These are phyloP conservation scores for Gossypioides kirkii DNA, from an alignment of 345 rosid species.

Conservation along the genomic window DNA sequence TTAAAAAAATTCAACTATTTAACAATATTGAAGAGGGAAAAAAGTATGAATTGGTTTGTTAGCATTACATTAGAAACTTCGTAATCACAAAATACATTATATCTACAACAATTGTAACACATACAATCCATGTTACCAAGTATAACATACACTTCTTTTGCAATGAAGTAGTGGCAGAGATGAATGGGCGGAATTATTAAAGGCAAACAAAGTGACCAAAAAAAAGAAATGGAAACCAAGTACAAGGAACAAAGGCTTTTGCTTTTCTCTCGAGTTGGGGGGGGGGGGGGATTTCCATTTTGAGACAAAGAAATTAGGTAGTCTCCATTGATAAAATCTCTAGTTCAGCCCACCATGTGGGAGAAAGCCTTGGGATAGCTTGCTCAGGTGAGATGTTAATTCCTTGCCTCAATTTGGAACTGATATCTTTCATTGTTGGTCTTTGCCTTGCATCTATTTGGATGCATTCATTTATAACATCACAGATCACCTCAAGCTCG, in stretches of 20 bases:
- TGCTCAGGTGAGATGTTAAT: conserved; percentile 71
- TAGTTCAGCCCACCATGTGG: conserved; percentile 99
- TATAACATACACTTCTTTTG: neutral
- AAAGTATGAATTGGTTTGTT: neutral
- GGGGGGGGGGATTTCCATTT: neutral
- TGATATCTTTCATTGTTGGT: conserved; percentile 62
- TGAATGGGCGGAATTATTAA: neutral
- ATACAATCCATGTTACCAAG: neutral
- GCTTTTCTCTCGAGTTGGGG: neutral
- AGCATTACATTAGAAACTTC: neutral
- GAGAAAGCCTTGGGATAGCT: conserved; percentile 91
- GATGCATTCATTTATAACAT: conserved; percentile 55
- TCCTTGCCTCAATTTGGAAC: conserved; percentile 52
- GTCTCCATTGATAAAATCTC: conserved; percentile 74
- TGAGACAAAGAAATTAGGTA: neutral
- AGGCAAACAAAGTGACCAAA: conserved; percentile 4
- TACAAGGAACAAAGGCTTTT: neutral
- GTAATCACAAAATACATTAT: neutral
- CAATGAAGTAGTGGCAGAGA: neutral
- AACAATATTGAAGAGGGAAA: neutral
- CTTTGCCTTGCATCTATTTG: conserved; percentile 47
- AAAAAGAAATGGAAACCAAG: neutral
- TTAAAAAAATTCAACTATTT: neutral
- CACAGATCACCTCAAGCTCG: conserved; percentile 64
- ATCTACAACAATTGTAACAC: neutral